phyloP scores from a whole-genome alignment of 345 rosid genomes.

The Murraya koenigii region DNA sequence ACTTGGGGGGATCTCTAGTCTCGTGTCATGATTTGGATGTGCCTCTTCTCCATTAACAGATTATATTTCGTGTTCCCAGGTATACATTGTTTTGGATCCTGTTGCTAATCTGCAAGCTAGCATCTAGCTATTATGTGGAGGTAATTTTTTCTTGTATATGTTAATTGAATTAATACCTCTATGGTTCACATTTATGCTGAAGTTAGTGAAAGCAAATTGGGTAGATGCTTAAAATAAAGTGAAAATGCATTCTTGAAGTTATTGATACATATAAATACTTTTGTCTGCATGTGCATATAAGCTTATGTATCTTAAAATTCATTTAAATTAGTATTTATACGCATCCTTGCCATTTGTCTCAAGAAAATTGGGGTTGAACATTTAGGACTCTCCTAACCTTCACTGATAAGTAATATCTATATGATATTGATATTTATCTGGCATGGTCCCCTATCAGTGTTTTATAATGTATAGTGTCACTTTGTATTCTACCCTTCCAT shows the following conservation, averaged over 20 bases:
- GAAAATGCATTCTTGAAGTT: too few species aligned
- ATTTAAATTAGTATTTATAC: background rate
- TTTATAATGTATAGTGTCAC: too few species aligned
- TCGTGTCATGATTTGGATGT: slow-evolving; percentile 1
- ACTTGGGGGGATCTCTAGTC: background rate
- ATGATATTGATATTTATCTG: too few species aligned
- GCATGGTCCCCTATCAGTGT: too few species aligned
- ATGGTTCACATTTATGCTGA: background rate
- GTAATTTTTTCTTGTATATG: slow-evolving; percentile 33
- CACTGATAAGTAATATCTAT: too few species aligned
- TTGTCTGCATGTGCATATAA: too few species aligned
- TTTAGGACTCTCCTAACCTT: too few species aligned
- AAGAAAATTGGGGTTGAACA: background rate
- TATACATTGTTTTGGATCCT: slow-evolving; percentile 92
- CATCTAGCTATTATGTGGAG: slow-evolving; percentile 98
- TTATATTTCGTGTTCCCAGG: slow-evolving; percentile 43
- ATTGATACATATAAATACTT: too few species aligned
- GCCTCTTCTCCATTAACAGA: slow-evolving; percentile 1
- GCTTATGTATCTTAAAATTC: too few species aligned
- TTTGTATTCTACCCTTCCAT: too few species aligned
- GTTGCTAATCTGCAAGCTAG: slow-evolving; percentile 86
- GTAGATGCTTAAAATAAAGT: too few species aligned
- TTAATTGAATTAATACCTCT: slow-evolving; percentile 7
- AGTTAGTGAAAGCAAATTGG: background rate
- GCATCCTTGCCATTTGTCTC: background rate